These are phyloP conservation scores for Penicillium atrosanguineum DNA, from an alignment of 495 filamentous ascomycete species.

Conservation along the genomic window DNA sequence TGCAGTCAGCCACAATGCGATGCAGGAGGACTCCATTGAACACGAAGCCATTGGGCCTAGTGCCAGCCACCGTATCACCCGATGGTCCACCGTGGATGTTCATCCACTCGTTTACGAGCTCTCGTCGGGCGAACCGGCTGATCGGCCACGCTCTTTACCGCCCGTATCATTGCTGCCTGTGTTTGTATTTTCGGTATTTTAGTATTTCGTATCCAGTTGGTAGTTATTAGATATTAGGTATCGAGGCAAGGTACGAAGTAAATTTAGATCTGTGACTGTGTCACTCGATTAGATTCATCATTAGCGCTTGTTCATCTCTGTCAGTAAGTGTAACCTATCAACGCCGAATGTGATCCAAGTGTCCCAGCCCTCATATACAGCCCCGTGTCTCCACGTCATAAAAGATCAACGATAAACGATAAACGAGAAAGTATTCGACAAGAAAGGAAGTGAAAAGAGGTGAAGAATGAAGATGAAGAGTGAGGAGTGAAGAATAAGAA, in stretches of 20 bases:
- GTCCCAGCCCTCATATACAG: too few relatives aligned
- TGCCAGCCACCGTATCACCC: constrained; percentile 13
- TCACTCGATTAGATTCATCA: background rate
- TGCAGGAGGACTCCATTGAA: background rate
- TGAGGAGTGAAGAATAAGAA: constrained; percentile 2
- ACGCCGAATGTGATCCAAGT: background rate
- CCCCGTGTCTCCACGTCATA: too few relatives aligned
- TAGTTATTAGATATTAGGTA: too few relatives aligned
- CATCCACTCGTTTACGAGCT: constrained; percentile 11
- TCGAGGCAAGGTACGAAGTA: background rate
- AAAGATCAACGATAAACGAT: too few relatives aligned
- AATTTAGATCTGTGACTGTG: background rate
- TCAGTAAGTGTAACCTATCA: constrained; percentile 10
- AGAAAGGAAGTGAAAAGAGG: background rate
- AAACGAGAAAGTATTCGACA: background rate
- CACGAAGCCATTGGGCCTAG: constrained; percentile 1
- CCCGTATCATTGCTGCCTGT: constrained; percentile 25
- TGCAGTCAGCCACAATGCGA: constrained; percentile 19
- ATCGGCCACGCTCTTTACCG: constrained; percentile 11
- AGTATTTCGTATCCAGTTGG: background rate
- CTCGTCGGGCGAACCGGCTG: background rate
- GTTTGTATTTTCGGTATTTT: background rate
- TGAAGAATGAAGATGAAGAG: constrained; percentile 1
- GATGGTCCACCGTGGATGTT: constrained; percentile 5
- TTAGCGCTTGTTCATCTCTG: constrained; percentile 15